Conservation (phyloP, 1,284 basidiomycete species). For the Gomphus bonarii region DNA sequence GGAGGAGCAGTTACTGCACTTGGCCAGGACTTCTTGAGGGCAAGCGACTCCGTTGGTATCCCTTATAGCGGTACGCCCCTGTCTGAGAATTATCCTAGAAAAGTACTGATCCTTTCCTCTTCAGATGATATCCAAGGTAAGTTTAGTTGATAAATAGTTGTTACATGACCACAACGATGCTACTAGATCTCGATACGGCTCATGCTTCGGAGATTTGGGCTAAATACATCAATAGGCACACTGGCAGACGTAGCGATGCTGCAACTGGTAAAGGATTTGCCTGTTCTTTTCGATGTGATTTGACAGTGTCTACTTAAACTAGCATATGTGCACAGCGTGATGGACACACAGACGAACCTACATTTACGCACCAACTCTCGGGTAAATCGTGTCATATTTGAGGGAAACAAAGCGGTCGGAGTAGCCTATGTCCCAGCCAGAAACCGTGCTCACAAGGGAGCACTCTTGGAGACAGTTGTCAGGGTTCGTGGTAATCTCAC, state of each 20-base stretch:
- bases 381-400: conserved; percentile 61
- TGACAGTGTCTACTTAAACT: neutral
- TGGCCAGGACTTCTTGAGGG: conserved; percentile 61
- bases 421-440: conserved; percentile 57
- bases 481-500: conserved; percentile 8
- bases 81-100: neutral
- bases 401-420: conserved; percentile 60
- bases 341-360: conserved; percentile 55
- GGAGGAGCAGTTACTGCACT: conserved; percentile 50
- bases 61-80: conserved; percentile 46
- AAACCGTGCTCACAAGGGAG: conserved; percentile 43
- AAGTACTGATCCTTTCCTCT: neutral
- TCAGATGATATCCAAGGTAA: conserved; percentile 56
- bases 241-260: conserved; percentile 59
- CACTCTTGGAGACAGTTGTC: conserved; percentile 49
- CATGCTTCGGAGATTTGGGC: conserved; percentile 66
- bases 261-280: conserved; percentile 39
- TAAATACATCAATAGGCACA: conserved; percentile 67
- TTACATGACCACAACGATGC: neutral
- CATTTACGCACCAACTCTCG: conserved; percentile 53
- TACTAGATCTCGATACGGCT: conserved; percentile 43
- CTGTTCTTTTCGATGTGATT: neutral
- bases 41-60: conserved; percentile 49
- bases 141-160: neutral
- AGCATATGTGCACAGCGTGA: conserved; percentile 65